Evolutionary conservation across 768 basidiomycete species (phyloP), one percentile per base, ranked within the genome.

Genomic region (Strobilomyces confusus): DNA sequence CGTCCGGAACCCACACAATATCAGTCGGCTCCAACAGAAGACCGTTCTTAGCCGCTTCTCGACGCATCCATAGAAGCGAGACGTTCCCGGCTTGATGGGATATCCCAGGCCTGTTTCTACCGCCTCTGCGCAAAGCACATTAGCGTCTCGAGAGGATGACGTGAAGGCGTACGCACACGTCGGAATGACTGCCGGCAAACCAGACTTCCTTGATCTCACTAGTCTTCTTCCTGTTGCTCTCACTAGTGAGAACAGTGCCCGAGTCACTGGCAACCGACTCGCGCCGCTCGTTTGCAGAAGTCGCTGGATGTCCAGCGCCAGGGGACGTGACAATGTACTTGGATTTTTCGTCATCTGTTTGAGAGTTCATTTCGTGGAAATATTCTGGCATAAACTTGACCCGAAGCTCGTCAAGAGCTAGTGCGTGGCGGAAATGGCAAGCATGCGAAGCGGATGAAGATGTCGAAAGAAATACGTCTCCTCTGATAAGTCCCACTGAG

Each of bases 201-300:
- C 85, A 87, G 2, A 87, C 85, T 60, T 87, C 84, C 49, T 80
- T 73, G n/a, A 84, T 55, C 2, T 67, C 63, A n/a, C 54, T 20
- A 4, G 44, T 22, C 29, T 30, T 37, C 30, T 34, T n/a, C n/a
- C n/a, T 41, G 15, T 19, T 36, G 6, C 1, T 33, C 30, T 32
- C 44, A n/a, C n/a, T n/a, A n/a, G 54, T 52, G 26, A 9, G 2
- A 34, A 23, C 5, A 7, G 46, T 49, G 19, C 17, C 33, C 11
- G n/a, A 37, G 22, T 54, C 52, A 23, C 45, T 48, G 8, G 9
- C n/a, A 30, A 19, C 34, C 8, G 59, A 38, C 25, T 9, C 14
- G 5, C 26, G 45, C 14, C 12, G 42, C 19, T 41, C 44, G 29
- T 26, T 40, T 19, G 14, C 5, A 13, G 57, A 9, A 15, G 14